Conservation (phyloP, 495 filamentous ascomycete species). For the Penicillium antarcticum region DNA sequence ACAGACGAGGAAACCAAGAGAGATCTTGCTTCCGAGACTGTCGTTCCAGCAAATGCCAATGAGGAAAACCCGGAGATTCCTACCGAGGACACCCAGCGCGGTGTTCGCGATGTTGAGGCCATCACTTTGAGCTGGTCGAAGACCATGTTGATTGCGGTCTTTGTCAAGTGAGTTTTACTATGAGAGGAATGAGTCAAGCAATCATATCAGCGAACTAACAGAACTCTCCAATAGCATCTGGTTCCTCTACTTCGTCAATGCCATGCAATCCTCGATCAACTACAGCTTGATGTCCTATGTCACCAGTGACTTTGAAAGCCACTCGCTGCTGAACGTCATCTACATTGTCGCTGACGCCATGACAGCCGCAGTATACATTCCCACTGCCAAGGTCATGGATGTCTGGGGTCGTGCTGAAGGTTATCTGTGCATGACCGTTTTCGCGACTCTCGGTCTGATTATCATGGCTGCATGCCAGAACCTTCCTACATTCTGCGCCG, state of each 20-base stretch:
- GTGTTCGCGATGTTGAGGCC: slow-evolving; percentile 45
- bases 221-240: slow-evolving; percentile 34
- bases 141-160: slow-evolving; percentile 35
- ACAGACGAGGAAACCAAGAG: slow-evolving; percentile 1
- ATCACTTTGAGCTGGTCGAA: slow-evolving; percentile 42
- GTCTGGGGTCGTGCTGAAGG: slow-evolving; percentile 58
- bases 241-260: slow-evolving; percentile 46
- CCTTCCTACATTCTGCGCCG: slow-evolving; percentile 48
- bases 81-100: slow-evolving; percentile 29
- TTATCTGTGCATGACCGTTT: slow-evolving; percentile 44
- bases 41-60: not conserved
- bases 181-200: too few relatives aligned
- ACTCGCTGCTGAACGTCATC: slow-evolving; percentile 57
- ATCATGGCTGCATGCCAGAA: slow-evolving; percentile 50
- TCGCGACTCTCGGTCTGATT: slow-evolving; percentile 40
- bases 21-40: slow-evolving; percentile 1
- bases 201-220: not conserved
- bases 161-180: slow-evolving; percentile 29
- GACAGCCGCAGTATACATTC: slow-evolving; percentile 40
- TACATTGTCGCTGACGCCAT: slow-evolving; percentile 49
- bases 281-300: slow-evolving; percentile 30
- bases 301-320: slow-evolving; percentile 51
- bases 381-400: slow-evolving; percentile 66
- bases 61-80: slow-evolving; percentile 5
- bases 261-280: slow-evolving; percentile 35